A percentile compares a stretch with the other conserved stretches of the same genome.
Conservation (phyloP, 495 filamentous ascomycete species). For the Aspergillus avenaceus region DNA sequence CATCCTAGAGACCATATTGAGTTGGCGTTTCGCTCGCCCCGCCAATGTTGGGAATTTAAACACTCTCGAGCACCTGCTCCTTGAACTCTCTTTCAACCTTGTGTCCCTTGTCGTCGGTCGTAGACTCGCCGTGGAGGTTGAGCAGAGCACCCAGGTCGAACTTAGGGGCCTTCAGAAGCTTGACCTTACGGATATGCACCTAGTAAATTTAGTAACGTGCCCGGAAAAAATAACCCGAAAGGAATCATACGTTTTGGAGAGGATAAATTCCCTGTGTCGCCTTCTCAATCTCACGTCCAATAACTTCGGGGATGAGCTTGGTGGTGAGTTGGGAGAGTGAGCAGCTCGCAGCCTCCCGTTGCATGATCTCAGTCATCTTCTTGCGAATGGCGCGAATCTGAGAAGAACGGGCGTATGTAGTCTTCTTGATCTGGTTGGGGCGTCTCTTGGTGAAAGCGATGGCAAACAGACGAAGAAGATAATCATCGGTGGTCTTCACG, state of each 20-base stretch:
- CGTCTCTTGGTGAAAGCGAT: constrained; percentile 99
- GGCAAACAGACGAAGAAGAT: constrained; percentile 95
- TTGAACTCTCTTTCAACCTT: constrained; percentile 99
- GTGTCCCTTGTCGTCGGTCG: constrained; percentile 92
- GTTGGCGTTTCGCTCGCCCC: constrained; percentile 10
- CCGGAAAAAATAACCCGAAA: background rate
- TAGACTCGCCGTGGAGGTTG: constrained; percentile 92
- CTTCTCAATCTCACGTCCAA: constrained; percentile 99
- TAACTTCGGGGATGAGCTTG: constrained; percentile 98
- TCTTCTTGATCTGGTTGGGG: constrained; percentile 99
- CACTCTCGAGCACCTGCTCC: constrained; percentile 87
- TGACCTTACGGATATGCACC: constrained; percentile 99
- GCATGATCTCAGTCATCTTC: constrained; percentile 99
- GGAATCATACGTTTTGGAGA: constrained; percentile 80
- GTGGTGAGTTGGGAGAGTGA: constrained; percentile 89
- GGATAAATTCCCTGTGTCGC: constrained; percentile 98
- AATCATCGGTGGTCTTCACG: constrained; percentile 99
- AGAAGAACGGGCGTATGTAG: constrained; percentile 91
- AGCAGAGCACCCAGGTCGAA: constrained; percentile 97
- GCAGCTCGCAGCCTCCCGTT: constrained; percentile 90
- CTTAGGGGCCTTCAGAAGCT: constrained; percentile 96
- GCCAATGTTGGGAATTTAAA: constrained; percentile 53
- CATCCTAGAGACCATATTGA: constrained; percentile 22
- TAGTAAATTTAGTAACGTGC: constrained; percentile 40
- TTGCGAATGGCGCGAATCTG: constrained; percentile 96